Evolutionary conservation across 2,329 filamentous ascomycete species (phyloP), one percentile per base, ranked within the genome.

Genomic region (Aspergillus persii): DNA sequence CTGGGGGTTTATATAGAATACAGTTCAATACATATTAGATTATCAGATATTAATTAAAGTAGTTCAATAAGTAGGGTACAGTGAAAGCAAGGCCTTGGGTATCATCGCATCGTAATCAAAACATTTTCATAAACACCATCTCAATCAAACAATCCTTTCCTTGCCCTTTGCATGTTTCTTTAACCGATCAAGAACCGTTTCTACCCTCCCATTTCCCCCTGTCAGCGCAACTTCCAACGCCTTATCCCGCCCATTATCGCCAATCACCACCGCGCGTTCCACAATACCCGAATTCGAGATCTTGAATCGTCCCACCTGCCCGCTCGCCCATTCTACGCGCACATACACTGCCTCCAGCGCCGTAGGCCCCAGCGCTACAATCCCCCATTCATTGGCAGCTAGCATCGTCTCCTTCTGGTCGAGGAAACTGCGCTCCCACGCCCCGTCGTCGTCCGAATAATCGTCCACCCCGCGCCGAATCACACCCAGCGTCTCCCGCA

Each of bases 321-420:
- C 77, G 67, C 79, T 77, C 11, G 65, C 67, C 78, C 78, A 81
- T 59, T 79, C 73, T 15, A 81, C 50, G 9, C 77, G 72, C 29
- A 79, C 67, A 68, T 79, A 78, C 39, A 73, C 68, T 15, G 75
- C 70, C 62, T 81, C 79, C 33, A 76, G 53, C 11, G 75, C 68
- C 3, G 71, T 74, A 3, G 73, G 58, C 18, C 66, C 61, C 46
- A 81, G 54, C 18, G 73, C 73, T 0, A 69, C 63, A 61, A 81
- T 71, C 8, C 72, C 74, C 15, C 72, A 63, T 6, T 67, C 64
- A 31, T 69, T 68, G 18, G 54, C 53, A 11, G 52, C 58, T 15
- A 63, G 47, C 12, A 58, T 52, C 8, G 57, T 61, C 44, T 58
- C 61, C 18, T 48, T 47, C 48, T 58, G 26, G 12, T 66, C 60